Evolutionary conservation across 2,329 filamentous ascomycete genomes (phyloP).

Genomic region (Fusarium begoniae): DNA sequence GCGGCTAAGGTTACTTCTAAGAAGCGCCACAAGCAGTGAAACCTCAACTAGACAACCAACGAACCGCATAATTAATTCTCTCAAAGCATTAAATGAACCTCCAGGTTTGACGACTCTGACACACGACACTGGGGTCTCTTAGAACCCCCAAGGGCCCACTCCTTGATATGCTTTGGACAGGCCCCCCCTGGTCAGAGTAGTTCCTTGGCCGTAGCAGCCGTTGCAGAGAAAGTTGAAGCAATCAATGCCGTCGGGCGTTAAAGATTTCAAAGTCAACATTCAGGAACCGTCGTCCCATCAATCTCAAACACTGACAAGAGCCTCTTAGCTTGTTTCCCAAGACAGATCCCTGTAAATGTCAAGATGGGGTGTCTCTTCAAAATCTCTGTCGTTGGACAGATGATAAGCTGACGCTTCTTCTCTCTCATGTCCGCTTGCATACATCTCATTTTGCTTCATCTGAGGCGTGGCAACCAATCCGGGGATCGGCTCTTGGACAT

Average conservation of each 20-base stretch:
- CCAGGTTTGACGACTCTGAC: slow-evolving; percentile 25
- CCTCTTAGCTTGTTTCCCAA: slow-evolving; percentile 35
- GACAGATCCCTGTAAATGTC: not conserved
- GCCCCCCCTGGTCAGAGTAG: slow-evolving; percentile 9
- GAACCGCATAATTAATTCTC: slow-evolving; percentile 6
- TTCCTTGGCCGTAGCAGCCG: slow-evolving; percentile 18
- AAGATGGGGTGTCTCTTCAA: not conserved
- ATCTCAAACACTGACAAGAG: slow-evolving; percentile 58
- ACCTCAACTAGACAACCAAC: slow-evolving; percentile 5
- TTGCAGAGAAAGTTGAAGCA: not conserved
- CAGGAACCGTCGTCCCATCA: slow-evolving; percentile 56
- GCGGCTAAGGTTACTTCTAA: not conserved
- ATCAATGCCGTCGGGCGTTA: slow-evolving; percentile 15
- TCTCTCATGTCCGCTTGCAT: slow-evolving; percentile 3
- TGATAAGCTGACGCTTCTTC: slow-evolving; percentile 27
- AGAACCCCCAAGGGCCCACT: slow-evolving; percentile 28
- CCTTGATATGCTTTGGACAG: slow-evolving; percentile 19
- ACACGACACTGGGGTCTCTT: slow-evolving; percentile 28
- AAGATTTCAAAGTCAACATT: slow-evolving; percentile 28
- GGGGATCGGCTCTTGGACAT: slow-evolving; percentile 28
- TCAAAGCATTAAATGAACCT: slow-evolving; percentile 13
- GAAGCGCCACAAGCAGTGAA: slow-evolving; percentile 18
- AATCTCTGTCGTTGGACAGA: slow-evolving; percentile 12
- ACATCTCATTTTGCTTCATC: slow-evolving; percentile 14
- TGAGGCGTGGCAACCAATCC: slow-evolving; percentile 28